Evolutionary conservation across 768 basidiomycete species (phyloP).

Genomic region (Agrocybe praecox): DNA sequence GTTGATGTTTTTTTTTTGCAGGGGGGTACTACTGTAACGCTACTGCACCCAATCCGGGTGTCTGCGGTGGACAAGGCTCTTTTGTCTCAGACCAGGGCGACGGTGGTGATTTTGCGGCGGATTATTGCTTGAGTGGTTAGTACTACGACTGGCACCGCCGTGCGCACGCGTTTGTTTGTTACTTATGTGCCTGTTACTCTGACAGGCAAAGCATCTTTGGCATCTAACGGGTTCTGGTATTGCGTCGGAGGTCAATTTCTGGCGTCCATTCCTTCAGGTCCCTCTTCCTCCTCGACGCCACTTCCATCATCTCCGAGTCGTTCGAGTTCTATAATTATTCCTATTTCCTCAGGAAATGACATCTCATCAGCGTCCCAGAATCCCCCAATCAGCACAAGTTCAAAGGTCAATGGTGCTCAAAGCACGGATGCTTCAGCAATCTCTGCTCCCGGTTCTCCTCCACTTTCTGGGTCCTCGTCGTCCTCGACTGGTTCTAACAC

Average conservation of each 20-base stretch:
- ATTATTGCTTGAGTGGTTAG: conserved; percentile 15
- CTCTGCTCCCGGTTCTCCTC: background rate
- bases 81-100: background rate
- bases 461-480: background rate
- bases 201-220: background rate
- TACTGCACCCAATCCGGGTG: background rate
- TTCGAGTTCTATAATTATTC: background rate
- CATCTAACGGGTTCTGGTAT: background rate
- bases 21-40: conserved; percentile 5
- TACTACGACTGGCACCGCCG: background rate
- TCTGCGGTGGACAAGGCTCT: conserved; percentile 7
- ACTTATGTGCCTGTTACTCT: too few species aligned
- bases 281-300: background rate
- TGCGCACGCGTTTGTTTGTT: too few species aligned
- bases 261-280: background rate
- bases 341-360: background rate
- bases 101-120: conserved; percentile 4
- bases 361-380: too few species aligned
- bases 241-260: background rate
- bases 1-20: background rate
- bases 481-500: background rate
- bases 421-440: too few species aligned
- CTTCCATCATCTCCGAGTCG: background rate
- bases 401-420: too few species aligned
- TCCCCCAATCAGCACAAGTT: too few species aligned